Evolutionary conservation across 306 rosid species (phyloP).

Genomic region (Cucurbita argyrosperma): DNA sequence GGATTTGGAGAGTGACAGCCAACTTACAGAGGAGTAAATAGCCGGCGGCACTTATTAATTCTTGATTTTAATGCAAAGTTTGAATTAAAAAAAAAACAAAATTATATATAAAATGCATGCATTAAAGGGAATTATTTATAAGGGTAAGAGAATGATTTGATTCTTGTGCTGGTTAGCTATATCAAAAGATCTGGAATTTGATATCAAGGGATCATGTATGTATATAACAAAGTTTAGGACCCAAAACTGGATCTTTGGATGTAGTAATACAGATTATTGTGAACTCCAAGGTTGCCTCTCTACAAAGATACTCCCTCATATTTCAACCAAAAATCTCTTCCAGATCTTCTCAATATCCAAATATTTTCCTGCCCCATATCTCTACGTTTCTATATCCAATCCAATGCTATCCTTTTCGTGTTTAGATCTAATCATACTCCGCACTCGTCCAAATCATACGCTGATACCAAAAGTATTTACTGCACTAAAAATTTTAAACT

Average conservation of each 20-base stretch:
- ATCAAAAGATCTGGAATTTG: not conserved
- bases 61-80: not conserved
- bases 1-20: constrained; percentile 57
- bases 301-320: not conserved
- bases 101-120: not conserved
- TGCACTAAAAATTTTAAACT: too few species aligned
- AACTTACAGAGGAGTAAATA: constrained; percentile 33
- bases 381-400: not conserved
- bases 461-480: too few species aligned
- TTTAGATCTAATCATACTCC: too few species aligned
- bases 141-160: too few species aligned
- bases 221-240: not conserved
- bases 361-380: not conserved
- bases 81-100: not conserved
- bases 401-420: not conserved
- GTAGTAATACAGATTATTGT: not conserved
- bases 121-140: not conserved
- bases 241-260: constrained; percentile 4
- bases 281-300: not conserved
- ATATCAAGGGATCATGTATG: not conserved
- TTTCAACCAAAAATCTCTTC: constrained; percentile 2
- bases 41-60: constrained; percentile 35
- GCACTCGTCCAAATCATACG: too few species aligned
- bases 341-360: not conserved
- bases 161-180: too few species aligned